These are phyloP conservation scores for Aureococcus anophagefferens DNA, from an alignment of 108 stramenopile genomes.

Conservation along the genomic window DNA sequence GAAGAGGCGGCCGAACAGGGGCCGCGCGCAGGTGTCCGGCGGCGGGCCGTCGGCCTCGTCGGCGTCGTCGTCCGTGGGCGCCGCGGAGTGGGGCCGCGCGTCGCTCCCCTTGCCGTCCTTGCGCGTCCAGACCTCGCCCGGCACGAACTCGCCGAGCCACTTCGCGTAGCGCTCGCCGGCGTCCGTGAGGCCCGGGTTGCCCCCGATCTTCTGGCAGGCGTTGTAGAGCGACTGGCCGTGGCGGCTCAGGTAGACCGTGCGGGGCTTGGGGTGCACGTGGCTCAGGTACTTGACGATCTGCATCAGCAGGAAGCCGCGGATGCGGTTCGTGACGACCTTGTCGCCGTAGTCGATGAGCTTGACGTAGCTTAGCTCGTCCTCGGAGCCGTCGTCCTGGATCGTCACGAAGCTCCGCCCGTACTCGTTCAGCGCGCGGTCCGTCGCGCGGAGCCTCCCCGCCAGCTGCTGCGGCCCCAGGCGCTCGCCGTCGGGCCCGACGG, in stretches of 20 bases:
- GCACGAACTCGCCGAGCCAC: slow-evolving; percentile 26
- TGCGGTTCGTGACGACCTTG: slow-evolving; percentile 13
- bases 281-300: slow-evolving; percentile 28
- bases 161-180: slow-evolving; percentile 24
- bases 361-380: slow-evolving; percentile 11
- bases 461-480: neutral
- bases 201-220: slow-evolving; percentile 18
- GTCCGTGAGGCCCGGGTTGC: slow-evolving; percentile 21
- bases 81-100: neutral
- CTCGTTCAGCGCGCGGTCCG: slow-evolving; percentile 35
- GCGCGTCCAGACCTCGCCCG: slow-evolving; percentile 1
- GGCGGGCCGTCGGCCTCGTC: neutral
- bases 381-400: slow-evolving; percentile 49
- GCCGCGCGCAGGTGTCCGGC: neutral
- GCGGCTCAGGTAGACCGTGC: slow-evolving; percentile 14
- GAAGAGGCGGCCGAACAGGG: neutral
- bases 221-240: slow-evolving; percentile 33
- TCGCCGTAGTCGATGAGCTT: slow-evolving; percentile 11
- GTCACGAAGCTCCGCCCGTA: slow-evolving; percentile 68
- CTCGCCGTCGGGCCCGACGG: neutral
- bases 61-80: neutral
- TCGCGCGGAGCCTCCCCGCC: too few species aligned
- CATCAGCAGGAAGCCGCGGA: slow-evolving; percentile 20
- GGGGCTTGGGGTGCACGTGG: slow-evolving; percentile 19
- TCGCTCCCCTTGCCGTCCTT: neutral